Evolutionary conservation across 1,139 yeast species (phyloP).

Genomic region (Kodamaea alishanica): DNA sequence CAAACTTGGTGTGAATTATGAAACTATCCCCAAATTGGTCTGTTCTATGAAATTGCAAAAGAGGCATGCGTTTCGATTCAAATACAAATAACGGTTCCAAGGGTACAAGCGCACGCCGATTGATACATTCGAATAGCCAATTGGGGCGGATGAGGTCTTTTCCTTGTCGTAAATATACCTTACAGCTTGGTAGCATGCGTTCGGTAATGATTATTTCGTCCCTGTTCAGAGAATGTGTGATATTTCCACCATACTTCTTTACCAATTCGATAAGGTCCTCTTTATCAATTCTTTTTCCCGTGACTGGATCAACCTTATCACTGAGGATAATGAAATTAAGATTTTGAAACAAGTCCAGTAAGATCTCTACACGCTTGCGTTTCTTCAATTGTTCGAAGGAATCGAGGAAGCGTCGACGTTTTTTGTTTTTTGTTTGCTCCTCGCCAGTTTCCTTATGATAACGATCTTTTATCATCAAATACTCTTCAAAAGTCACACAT

Average conservation of each 20-base stretch:
- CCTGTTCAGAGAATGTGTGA: conserved; percentile 7
- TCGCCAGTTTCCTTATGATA: conserved; percentile 24
- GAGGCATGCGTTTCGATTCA: conserved; percentile 14
- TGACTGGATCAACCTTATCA: conserved; percentile 30
- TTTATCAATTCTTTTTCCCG: conserved; percentile 27
- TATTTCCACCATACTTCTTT: conserved; percentile 49
- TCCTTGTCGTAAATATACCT: conserved; percentile 40
- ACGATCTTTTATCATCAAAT: conserved; percentile 32
- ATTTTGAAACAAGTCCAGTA: conserved; percentile 22
- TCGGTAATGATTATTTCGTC: conserved; percentile 16
- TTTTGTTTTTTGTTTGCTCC: conserved; percentile 27
- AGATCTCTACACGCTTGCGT: conserved; percentile 12
- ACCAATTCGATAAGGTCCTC: conserved; percentile 38
- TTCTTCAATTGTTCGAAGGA: conserved; percentile 10
- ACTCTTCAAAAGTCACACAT: conserved; percentile 57
- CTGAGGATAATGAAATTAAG: conserved; percentile 37
- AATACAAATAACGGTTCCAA: conserved; percentile 61
- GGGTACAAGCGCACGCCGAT: conserved; percentile 38
- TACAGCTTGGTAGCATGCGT: conserved; percentile 18
- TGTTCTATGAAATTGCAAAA: conserved; percentile 14
- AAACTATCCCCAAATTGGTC: conserved; percentile 59
- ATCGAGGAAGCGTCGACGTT: conserved; percentile 12
- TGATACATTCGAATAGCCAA: conserved; percentile 72
- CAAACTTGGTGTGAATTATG: conserved; percentile 19
- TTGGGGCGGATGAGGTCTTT: conserved; percentile 60